A percentile compares a stretch with the other conserved stretches of the same genome.
Evolutionary conservation across 2,329 filamentous ascomycete species (phyloP).

Genomic region (Karstenula rhodostoma): DNA sequence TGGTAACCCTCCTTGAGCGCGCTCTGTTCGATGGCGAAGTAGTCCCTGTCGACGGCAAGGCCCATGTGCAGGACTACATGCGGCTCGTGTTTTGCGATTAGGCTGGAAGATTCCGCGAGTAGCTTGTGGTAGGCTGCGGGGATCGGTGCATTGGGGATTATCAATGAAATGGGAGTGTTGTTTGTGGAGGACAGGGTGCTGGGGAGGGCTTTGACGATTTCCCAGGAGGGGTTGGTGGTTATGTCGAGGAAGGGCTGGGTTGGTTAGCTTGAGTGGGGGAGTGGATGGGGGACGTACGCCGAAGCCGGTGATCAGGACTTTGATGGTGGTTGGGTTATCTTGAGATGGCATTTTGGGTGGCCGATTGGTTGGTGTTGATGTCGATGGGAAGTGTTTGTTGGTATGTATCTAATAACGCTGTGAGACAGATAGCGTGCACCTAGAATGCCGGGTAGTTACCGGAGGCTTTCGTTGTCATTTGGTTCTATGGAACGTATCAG

Average conservation of each 20-base stretch:
- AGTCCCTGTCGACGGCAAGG: constrained; percentile 71
- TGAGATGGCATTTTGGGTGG: background rate
- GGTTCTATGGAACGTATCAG: no score
- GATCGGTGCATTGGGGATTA: constrained; percentile 71
- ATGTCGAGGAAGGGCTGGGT: constrained; percentile 76
- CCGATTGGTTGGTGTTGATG: background rate
- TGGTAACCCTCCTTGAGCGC: constrained; percentile 77
- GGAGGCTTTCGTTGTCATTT: no score
- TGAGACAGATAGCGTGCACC: no score
- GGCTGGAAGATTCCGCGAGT: constrained; percentile 66
- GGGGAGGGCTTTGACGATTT: constrained; percentile 73
- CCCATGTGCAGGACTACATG: constrained; percentile 81
- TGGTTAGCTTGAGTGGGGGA: constrained; percentile 11
- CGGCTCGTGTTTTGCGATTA: constrained; percentile 61
- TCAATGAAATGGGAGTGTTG: constrained; percentile 60
- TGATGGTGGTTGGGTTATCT: constrained; percentile 26
- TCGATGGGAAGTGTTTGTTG: background rate
- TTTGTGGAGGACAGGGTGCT: constrained; percentile 16
- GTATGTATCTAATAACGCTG: no score
- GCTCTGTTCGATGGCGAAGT: constrained; percentile 75
- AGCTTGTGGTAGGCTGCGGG: constrained; percentile 76
- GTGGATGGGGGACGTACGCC: constrained; percentile 35
- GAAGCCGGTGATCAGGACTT: constrained; percentile 58
- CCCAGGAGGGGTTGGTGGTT: constrained; percentile 80
- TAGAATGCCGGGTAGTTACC: no score